Base-by-base conservation (phyloP, 176 grass and related monocot species). In the Oropetium thomaeum region DNA sequence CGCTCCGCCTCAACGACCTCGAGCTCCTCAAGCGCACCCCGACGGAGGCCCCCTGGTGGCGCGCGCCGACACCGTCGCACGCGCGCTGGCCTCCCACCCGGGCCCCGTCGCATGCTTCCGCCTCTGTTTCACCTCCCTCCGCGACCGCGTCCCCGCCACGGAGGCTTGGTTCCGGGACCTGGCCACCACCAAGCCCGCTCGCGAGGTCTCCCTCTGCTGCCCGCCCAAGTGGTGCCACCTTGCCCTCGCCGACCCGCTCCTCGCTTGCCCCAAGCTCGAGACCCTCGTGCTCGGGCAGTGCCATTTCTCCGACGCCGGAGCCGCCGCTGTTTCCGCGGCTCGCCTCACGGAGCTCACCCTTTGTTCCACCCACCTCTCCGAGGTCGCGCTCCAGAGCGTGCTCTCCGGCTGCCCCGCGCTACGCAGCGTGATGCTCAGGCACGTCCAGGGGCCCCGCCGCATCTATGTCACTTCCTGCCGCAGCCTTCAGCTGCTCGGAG, bases 121-220 rank as follows among this genome's bases (percentile, higher is more conserved):
- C 65, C 65, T 80, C 53, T 20, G 39, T 53, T 39, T 38, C 52
- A 70, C 69, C 53, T 14, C 40, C 77, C 58, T 80, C 54, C 53
- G 40, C 40, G 52, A 20, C 29, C 29, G 29, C 53, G 67, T 72
- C 82, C 3, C 29, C 28, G 25, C 47, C 2, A 37, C 58, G 0
- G 67, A 79, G 66, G 73, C 82, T 27, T 84, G 66, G 82, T 84
- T 84, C 58, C 43, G 28, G 19, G 13, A 51, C 19, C 65, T 84
- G 54, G 57, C n/a, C 15, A 0, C 67, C 59, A 2, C 75, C 67
- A 57, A 41, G 82, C 58, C 19, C 60, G 48, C 59, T n/a, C 41
- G 55, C 14, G 45, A 66, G 38, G 75, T 79, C 16, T 65, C 48
- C 48, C 48, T 79, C 68, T 0, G 23, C 38, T 65, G 59, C 75